Evolutionary conservation across 2,329 filamentous ascomycete genomes (phyloP), one percentile per base, ranked within the genome.

Genomic region (Trichoderma sp.): DNA sequence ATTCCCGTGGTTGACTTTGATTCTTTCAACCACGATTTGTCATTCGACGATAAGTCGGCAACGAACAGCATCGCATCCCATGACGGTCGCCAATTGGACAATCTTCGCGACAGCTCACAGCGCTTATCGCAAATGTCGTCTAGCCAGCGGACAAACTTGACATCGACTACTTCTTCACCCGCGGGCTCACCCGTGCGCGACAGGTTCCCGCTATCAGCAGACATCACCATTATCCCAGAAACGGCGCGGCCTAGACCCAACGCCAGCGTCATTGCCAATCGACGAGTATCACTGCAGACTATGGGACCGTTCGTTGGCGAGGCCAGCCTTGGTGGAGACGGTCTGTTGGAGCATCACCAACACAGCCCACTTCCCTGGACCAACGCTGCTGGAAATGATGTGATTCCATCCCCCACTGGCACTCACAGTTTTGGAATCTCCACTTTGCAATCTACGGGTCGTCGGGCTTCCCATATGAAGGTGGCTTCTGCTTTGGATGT

Each of bases 51-150:
- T 68, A 80, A 80, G n/a, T 90, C 88, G 2, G 83, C 83, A 0
- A 83, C 83, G 0, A 87, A 85, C 70, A 88, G 86, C 74, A 75
- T 86, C 59, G 79, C 85, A 34, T 90, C 87, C 0, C 84, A 87
- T 16, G 87, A 90, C 68, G 87, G 85, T 18, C 82, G 82, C 34
- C 86, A 87, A 63, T 79, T 90, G 6, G 87, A 90, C 16, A 85
- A 76, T 64, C 77, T 90, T 28, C 81, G 87, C 32, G 85, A 89
- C 56, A 86, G 83, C 74, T 80, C 81, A 1, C 83, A 88, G 70
- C 83, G 88, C 6, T 80, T 88, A 5, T 90, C 88, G 0, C 86
- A 83, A 71, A 81, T 88, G 49, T 90, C 88, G 2, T 88, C 86
- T 5, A 85, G 86, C 7, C 87, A 89, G 74, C 82, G 86, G 69